Conservation (phyloP, 2,329 filamentous ascomycete species). For the Trichoderma semiorbis region DNA sequence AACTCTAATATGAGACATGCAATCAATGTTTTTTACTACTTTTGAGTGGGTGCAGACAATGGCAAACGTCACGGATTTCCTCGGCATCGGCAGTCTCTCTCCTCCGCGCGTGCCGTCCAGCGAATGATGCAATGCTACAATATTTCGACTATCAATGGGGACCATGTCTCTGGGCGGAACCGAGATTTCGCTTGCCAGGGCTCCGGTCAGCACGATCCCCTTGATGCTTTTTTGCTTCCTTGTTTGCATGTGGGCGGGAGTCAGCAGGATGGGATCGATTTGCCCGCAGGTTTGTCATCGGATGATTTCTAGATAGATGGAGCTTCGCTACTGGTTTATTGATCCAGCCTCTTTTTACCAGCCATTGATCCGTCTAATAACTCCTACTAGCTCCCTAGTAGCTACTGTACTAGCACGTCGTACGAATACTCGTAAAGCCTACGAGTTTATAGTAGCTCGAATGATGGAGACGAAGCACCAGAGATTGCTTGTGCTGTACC, state of each 20-base stretch:
- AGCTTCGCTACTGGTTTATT: not conserved
- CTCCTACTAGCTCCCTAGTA: not conserved
- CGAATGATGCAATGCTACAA: not conserved
- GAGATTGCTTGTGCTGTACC: not conserved
- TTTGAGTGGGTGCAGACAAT: not conserved
- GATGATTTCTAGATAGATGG: not conserved
- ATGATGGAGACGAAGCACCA: not conserved
- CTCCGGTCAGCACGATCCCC: not conserved
- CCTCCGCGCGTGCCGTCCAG: not conserved
- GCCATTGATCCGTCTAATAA: not conserved
- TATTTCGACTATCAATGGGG: not conserved
- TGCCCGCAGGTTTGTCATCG: not conserved
- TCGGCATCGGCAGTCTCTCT: not conserved
- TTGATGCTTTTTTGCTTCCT: not conserved
- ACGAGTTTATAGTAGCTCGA: not conserved
- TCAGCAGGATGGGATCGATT: not conserved
- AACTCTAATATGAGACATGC: not conserved
- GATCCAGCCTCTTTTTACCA: not conserved
- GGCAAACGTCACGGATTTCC: not conserved
- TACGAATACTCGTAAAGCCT: not conserved
- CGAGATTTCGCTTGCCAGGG: conserved; percentile 7
- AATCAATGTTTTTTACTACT: not conserved
- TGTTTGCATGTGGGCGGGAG: not conserved
- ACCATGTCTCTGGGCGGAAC: not conserved
- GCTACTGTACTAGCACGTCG: not conserved